Conservation (phyloP, 306 rosid species). For the Corylus americana region DNA sequence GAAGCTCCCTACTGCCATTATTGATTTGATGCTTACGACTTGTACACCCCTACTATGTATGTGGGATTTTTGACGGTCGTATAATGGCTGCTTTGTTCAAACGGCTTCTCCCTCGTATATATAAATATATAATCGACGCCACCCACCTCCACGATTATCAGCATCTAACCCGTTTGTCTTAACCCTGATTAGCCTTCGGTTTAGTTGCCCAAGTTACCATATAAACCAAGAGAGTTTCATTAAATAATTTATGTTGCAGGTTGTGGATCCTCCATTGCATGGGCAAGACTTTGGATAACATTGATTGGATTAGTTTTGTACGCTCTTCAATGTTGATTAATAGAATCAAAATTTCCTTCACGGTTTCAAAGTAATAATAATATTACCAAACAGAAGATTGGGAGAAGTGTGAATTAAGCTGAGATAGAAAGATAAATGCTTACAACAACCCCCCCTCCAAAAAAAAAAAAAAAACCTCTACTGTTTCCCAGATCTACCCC, state of each 20-base stretch:
- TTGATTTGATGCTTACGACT: conserved; percentile 59
- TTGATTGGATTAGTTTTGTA: too few relatives aligned
- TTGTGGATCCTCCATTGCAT: too few relatives aligned
- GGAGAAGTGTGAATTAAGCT: too few relatives aligned
- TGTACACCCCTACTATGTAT: conserved; percentile 50
- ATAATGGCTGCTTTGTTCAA: conserved; percentile 22
- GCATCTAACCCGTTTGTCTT: conserved; percentile 29
- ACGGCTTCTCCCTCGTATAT: not conserved
- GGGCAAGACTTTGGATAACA: too few relatives aligned
- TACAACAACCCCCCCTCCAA: too few relatives aligned
- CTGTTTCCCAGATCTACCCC: conserved; percentile 47
- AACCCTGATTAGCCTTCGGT: conserved; percentile 55
- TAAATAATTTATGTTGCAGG: too few relatives aligned
- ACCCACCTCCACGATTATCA: conserved; percentile 23
- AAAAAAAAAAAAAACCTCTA: conserved; percentile 19
- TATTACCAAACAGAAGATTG: not conserved
- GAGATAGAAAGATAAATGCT: too few relatives aligned
- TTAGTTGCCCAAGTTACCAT: too few relatives aligned
- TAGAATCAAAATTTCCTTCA: not conserved
- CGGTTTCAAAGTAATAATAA: not conserved
- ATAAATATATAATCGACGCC: conserved; percentile 19
- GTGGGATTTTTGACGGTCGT: not conserved
- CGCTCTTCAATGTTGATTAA: too few relatives aligned
- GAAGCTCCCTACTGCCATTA: conserved; percentile 77
- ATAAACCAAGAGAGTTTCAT: too few relatives aligned